Evolutionary conservation across 1,284 basidiomycete genomes (phyloP), one percentile per base, ranked within the genome.

Genomic region (Cutaneotrichosporon cyanovorans): DNA sequence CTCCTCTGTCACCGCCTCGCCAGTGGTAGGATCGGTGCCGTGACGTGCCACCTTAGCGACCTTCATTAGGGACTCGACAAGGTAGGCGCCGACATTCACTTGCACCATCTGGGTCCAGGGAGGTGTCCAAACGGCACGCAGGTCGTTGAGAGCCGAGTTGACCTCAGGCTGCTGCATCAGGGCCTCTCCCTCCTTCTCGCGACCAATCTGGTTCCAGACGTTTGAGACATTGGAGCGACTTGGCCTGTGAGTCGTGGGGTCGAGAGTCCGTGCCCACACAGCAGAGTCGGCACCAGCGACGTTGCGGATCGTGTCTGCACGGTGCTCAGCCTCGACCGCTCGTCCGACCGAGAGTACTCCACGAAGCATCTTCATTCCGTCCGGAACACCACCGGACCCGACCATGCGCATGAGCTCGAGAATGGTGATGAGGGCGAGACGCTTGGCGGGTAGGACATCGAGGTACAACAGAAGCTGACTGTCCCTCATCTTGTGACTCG

Each of bases 351-450:
- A 69, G n/a, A 95, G 73, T 46, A 95, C 75, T 0, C 87, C 87
- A 1, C 88, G 78, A 1, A 90, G 80, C 0, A 88, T 85, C 73
- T 95, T 95, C 83, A 95, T 89, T 1, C 92, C 93, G 45, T 87
- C 82, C 0, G 76, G 64, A 8, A 90, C 78, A 22, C 87, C 87
- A 16, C 86, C 85, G 1, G 80, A 77, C 5, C 85, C 84, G 37
- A 84, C 80, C 37, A 91, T 72, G 15, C 87, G 80, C 85, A 97
- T 87, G 42, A 92, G 69, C 67, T 96, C 91, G 30, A 93, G 77
- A 54, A 97, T 88, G 4, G 86, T 86, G 62, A 97, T 83, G 19
- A 96, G 76, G 0, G 90, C 89, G 9, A 97, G 77, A 52, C 85
- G 85, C 41, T 87, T 80, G 0, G 84, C 76, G 12, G 82, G 78